Evolutionary conservation across 768 basidiomycete species (phyloP).

Genomic region (Clavaria fumosa): DNA sequence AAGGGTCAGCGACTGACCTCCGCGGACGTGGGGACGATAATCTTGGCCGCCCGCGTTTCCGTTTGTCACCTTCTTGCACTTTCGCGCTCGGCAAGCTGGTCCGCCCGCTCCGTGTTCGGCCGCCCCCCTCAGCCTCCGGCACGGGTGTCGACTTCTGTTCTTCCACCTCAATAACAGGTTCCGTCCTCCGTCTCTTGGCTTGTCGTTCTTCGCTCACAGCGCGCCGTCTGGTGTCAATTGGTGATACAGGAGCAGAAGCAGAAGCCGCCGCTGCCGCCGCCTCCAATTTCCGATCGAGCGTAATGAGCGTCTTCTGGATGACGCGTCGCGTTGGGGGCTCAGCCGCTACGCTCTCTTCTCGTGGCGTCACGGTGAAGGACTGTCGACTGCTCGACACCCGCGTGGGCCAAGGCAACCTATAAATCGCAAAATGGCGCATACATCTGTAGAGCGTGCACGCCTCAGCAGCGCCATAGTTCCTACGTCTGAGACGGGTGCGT

Average conservation of each 20-base stretch:
- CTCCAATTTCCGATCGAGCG: conserved; percentile 41
- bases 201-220: conserved; percentile 23
- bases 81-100: neutral
- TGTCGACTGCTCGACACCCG: conserved; percentile 38
- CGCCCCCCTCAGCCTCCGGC: conserved; percentile 3
- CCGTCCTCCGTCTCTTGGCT: conserved; percentile 35
- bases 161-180: conserved; percentile 18
- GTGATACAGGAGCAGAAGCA: too few species aligned
- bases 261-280: conserved; percentile 18
- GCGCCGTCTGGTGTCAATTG: conserved; percentile 14
- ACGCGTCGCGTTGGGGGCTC: conserved; percentile 33
- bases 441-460: conserved; percentile 30
- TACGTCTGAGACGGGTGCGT: conserved; percentile 13
- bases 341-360: conserved; percentile 34
- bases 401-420: conserved; percentile 54
- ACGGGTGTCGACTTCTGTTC: too few species aligned
- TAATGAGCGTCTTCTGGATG: conserved; percentile 33
- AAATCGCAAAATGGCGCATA: conserved; percentile 69
- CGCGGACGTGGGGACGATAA: conserved; percentile 15
- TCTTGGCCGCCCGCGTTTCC: conserved; percentile 29
- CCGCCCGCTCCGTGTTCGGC: conserved; percentile 2
- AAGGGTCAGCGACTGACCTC: conserved; percentile 10
- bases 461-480: conserved; percentile 1
- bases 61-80: conserved; percentile 14
- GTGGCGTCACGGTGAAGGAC: conserved; percentile 30